These are phyloP conservation scores for Nothophytophthora sp. DNA, from an alignment of 352 stramenopile genomes.

Conservation along the genomic window DNA sequence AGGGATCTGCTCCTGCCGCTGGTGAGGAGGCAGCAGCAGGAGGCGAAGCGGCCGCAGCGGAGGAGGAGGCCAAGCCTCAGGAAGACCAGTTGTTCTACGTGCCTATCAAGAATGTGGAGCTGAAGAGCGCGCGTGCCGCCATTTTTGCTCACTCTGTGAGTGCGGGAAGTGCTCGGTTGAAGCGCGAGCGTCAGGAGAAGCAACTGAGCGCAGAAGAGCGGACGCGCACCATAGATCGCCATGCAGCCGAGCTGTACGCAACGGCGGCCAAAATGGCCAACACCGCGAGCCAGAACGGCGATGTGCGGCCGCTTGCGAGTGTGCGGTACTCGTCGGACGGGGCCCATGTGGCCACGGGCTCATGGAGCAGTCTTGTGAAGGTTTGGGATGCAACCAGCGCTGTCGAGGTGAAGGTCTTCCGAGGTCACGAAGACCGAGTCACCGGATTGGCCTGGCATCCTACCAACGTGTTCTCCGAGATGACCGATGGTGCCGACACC, in stretches of 20 bases:
- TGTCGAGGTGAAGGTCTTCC: conserved; percentile 71
- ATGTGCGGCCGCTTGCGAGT: conserved; percentile 89
- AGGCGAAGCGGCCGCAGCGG: conserved; percentile 2
- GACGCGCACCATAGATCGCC: conserved; percentile 48
- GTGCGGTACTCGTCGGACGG: conserved; percentile 69
- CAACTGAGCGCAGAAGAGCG: conserved; percentile 34
- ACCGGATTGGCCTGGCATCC: conserved; percentile 89
- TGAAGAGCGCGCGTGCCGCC: conserved; percentile 81
- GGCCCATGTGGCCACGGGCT: conserved; percentile 84
- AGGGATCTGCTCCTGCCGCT: conserved; percentile 14
- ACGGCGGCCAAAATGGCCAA: conserved; percentile 78
- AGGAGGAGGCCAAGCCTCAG: conserved; percentile 23
- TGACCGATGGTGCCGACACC: conserved; percentile 53
- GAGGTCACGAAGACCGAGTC: conserved; percentile 88
- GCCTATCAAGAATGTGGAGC: conserved; percentile 63
- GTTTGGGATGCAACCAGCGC: conserved; percentile 90
- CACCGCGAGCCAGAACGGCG: conserved; percentile 94
- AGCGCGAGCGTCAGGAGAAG: conserved; percentile 50
- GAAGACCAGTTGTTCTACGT: conserved; percentile 88
- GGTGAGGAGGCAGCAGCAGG: conserved; percentile 1
- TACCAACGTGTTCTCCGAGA: conserved; percentile 44
- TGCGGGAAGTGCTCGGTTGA: conserved; percentile 58
- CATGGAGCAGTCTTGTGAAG: conserved; percentile 94
- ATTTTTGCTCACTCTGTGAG: conserved; percentile 85
- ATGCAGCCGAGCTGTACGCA: conserved; percentile 82